Conservation (phyloP, 108 stramenopile genomes). For the Mayamaea pseudoterrestris region DNA sequence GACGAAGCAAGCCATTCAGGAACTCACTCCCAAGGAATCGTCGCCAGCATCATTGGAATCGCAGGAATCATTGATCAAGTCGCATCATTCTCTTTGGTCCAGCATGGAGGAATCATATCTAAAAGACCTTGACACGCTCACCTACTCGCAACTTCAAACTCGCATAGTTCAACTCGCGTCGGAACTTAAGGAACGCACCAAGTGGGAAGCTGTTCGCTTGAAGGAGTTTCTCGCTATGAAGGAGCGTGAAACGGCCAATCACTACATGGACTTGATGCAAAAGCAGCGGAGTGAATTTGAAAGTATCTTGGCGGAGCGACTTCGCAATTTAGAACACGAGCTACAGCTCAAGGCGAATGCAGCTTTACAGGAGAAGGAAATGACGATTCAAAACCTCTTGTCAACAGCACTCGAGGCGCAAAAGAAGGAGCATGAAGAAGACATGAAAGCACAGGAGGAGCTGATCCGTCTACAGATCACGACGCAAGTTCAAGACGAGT, state of each 20-base stretch:
- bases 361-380: conserved; percentile 59
- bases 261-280: conserved; percentile 40
- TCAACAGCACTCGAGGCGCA: conserved; percentile 36
- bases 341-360: conserved; percentile 32
- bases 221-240: conserved; percentile 69
- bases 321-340: conserved; percentile 47
- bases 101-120: conserved; percentile 31
- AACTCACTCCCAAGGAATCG: conserved; percentile 15
- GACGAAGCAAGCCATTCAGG: conserved; percentile 3
- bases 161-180: conserved; percentile 62
- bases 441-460: conserved; percentile 21
- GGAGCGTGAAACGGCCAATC: conserved; percentile 47
- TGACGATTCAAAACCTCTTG: conserved; percentile 36
- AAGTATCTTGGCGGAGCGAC: conserved; percentile 25
- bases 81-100: conserved; percentile 8
- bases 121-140: conserved; percentile 33
- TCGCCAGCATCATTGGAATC: conserved; percentile 53
- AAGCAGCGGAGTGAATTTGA: conserved; percentile 72
- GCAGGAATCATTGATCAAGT: conserved; percentile 34
- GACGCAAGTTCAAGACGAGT: conserved; percentile 39
- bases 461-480: conserved; percentile 28
- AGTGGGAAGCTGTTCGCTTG: conserved; percentile 78
- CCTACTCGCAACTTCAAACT: conserved; percentile 33
- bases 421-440: conserved; percentile 28
- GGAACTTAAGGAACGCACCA: conserved; percentile 68